A percentile compares a stretch with the other conserved stretches of the same genome.
Conservation (phyloP, 108 stramenopile genomes). For the Skeletonema marinoi region DNA sequence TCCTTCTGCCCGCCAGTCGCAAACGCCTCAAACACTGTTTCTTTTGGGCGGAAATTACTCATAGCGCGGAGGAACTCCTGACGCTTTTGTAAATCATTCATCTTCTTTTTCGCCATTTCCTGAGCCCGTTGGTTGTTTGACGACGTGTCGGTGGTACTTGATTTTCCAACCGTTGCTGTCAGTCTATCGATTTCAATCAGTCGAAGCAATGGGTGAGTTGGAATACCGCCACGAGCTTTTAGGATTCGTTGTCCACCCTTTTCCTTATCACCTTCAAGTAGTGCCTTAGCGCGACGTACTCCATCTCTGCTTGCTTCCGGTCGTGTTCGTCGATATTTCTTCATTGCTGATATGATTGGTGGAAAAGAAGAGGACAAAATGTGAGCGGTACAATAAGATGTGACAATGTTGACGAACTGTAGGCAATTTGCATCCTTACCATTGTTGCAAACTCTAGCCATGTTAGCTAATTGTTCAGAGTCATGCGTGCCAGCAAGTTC, state of each 20-base stretch:
- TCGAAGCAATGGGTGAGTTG: constrained; percentile 77
- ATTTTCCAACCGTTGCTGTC: constrained; percentile 18
- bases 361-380: background rate
- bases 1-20: constrained; percentile 86
- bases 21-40: constrained; percentile 96
- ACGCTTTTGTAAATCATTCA: constrained; percentile 60
- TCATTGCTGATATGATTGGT: constrained; percentile 65
- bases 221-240: constrained; percentile 54
- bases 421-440: constrained; percentile 18
- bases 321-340: constrained; percentile 93
- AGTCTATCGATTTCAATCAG: constrained; percentile 60
- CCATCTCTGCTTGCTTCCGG: constrained; percentile 89
- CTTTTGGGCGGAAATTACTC: constrained; percentile 93
- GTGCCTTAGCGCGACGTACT: constrained; percentile 81
- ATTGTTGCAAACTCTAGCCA: constrained; percentile 76
- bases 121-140: constrained; percentile 8
- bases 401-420: background rate
- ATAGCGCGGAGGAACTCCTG: constrained; percentile 85
- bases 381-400: background rate
- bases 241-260: constrained; percentile 61
- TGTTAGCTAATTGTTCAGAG: constrained; percentile 63
- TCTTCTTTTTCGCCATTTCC: constrained; percentile 39
- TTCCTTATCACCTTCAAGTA: constrained; percentile 80
- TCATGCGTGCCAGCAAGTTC: constrained; percentile 75
- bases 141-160: background rate